Base-by-base conservation (phyloP, 257 asterid species). In the Eucommia ulmoides region DNA sequence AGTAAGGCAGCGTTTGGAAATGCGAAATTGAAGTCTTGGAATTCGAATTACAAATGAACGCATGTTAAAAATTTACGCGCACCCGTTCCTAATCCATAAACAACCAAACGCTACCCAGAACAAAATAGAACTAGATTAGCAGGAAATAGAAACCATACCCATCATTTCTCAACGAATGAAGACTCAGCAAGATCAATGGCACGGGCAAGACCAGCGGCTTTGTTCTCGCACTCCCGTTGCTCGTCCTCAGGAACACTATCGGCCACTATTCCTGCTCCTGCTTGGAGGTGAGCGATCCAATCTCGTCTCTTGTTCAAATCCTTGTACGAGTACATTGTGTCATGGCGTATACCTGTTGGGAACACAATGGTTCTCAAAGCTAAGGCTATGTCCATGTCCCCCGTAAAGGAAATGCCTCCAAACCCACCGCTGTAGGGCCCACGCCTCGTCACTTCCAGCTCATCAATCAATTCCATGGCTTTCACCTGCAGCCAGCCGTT, bases 111-210 rank as follows among this genome's bases (percentile, higher is more conserved):
- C 38, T 29, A n/a, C n/a, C n/a, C 38, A 29, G 38, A 29, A 29
- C 7, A 12, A 5, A 5, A 29, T 12, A 29, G 12, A 29, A 29
- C 38, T 29, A 5, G 38, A 29, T 5, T 5, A 12, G 12, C 38
- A 29, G 8, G 7, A 5, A 29, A 5, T 7, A 12, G 38, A 5
- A 29, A 5, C 12, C 12, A 29, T 29, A 29, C 38, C 4, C 20
- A 41, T 57, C 62, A 75, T 61, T 78, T 81, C n/a, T 76, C 82
- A 45, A 85, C 60, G 63, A 89, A 89, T 20, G 98, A 85, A 15
- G 94, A 86, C 77, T 91, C 96, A 0, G 98, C 98, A n/a, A 91
- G 92, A 77, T 91, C 98, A 23, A 91, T 86, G 51, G 98, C 98
- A 8, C 98, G 87, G 16, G 80, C 86, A 54, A 86, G 96, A 41